Conservation (phyloP, 345 rosid species). For the Salix arbutifolia region DNA sequence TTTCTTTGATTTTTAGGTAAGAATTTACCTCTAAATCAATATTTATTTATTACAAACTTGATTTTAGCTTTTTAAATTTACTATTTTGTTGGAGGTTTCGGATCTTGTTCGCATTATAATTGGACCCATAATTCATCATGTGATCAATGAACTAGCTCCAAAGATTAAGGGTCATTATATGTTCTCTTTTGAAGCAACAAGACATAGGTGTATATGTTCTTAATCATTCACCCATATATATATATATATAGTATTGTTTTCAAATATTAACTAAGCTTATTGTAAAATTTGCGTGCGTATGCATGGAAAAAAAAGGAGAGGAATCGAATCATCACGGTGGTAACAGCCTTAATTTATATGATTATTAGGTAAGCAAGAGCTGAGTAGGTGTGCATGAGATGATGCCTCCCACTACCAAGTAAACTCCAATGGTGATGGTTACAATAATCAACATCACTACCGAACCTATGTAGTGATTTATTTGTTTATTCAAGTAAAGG, state of each 20-base stretch:
- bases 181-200: neutral
- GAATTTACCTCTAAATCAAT: too few species aligned
- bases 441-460: neutral
- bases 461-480: too few species aligned
- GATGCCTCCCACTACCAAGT: neutral
- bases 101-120: too few species aligned
- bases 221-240: too few species aligned
- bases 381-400: conserved; percentile 12
- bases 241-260: too few species aligned
- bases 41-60: too few species aligned
- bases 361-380: neutral
- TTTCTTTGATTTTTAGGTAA: too few species aligned
- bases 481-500: too few species aligned
- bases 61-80: too few species aligned
- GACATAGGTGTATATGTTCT: neutral
- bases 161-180: neutral
- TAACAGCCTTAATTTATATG: neutral
- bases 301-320: neutral
- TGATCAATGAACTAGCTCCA: neutral
- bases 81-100: too few species aligned
- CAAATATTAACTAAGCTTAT: neutral
- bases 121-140: neutral
- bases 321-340: neutral
- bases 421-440: neutral
- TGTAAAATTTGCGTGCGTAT: neutral